Evolutionary conservation across 768 basidiomycete species (phyloP).

Genomic region (Kwoniella europaea): DNA sequence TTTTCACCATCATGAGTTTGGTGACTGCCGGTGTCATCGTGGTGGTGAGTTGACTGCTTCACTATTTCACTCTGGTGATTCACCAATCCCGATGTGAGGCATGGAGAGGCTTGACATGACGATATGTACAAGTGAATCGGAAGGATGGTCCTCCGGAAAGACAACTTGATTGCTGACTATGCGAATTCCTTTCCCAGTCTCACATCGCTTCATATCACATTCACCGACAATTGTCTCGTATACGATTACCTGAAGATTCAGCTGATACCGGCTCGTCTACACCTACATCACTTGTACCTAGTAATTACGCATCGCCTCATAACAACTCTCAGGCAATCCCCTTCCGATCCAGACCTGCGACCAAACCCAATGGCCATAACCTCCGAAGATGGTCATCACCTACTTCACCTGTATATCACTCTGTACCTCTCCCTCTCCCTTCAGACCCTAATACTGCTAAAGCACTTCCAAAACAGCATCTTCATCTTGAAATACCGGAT

Average conservation of each 20-base stretch:
- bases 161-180: background rate
- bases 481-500: background rate
- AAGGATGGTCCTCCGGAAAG: no score
- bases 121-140: no score
- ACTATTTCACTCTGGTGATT: background rate
- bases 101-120: no score
- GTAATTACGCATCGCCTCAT: slow-evolving; percentile 46
- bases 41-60: slow-evolving; percentile 61
- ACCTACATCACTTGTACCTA: slow-evolving; percentile 27
- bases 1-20: slow-evolving; percentile 74
- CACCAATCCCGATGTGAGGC: no score
- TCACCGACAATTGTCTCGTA: slow-evolving; percentile 31
- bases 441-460: no score
- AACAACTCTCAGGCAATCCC: slow-evolving; percentile 39
- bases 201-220: slow-evolving; percentile 74
- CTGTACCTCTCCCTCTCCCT: background rate
- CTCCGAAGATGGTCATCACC: slow-evolving; percentile 26
- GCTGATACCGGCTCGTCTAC: slow-evolving; percentile 11
- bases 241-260: slow-evolving; percentile 24
- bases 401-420: slow-evolving; percentile 9
- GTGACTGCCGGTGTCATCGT: slow-evolving; percentile 67
- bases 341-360: slow-evolving; percentile 28
- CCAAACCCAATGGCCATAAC: background rate
- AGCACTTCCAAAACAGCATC: background rate
- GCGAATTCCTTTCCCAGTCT: slow-evolving; percentile 63